Conservation (phyloP, 768 basidiomycete species). For the Tubosaeta sp. region DNA sequence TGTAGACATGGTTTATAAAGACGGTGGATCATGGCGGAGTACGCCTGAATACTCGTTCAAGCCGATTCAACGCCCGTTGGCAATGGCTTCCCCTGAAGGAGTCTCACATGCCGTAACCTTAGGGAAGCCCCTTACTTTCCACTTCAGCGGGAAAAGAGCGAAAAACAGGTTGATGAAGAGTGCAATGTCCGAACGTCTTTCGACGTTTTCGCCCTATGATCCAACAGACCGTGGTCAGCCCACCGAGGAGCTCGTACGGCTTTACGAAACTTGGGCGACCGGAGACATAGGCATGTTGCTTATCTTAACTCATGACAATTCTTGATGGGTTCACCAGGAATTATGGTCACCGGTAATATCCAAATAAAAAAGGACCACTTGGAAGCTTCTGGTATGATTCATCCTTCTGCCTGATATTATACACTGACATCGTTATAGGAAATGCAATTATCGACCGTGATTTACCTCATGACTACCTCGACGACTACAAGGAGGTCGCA, state of each 20-base stretch:
- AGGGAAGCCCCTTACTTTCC: conserved; percentile 24
- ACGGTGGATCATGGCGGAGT: conserved; percentile 2
- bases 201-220: conserved; percentile 30
- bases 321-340: conserved; percentile 19
- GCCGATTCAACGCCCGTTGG: conserved; percentile 7
- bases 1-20: conserved; percentile 18
- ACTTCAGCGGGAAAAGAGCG: conserved; percentile 27
- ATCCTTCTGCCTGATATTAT: background rate
- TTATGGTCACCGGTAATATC: conserved; percentile 32
- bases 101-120: conserved; percentile 18
- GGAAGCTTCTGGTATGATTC: conserved; percentile 29
- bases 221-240: conserved; percentile 28
- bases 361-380: conserved; percentile 33
- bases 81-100: conserved; percentile 13
- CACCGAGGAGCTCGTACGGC: conserved; percentile 32
- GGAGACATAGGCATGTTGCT: conserved; percentile 26
- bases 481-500: conserved; percentile 19
- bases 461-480: conserved; percentile 22
- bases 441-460: conserved; percentile 32
- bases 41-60: conserved; percentile 16
- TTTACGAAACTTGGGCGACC: conserved; percentile 33
- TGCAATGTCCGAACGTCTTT: conserved; percentile 34
- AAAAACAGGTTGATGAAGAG: conserved; percentile 34
- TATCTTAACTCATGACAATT: background rate
- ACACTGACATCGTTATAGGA: conserved; percentile 10